These are phyloP conservation scores for Corymbia maculata DNA, from an alignment of 345 rosid genomes.

Conservation along the genomic window DNA sequence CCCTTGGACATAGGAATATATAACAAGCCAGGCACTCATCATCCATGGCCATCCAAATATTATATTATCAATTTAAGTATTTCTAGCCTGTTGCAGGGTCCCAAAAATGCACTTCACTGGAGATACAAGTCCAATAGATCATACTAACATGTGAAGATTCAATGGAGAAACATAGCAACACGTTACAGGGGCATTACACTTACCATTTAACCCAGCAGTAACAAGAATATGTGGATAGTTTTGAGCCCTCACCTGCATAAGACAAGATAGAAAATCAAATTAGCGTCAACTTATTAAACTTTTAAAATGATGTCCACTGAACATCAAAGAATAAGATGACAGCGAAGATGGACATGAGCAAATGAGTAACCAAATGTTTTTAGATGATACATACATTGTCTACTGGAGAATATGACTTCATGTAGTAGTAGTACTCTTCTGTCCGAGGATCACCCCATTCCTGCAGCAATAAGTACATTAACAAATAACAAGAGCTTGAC, in stretches of 20 bases:
- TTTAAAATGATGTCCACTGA: background rate
- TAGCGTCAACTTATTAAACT: background rate
- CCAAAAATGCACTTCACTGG: background rate
- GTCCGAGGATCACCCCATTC: constrained; percentile 99
- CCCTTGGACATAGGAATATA: background rate
- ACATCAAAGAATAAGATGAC: background rate
- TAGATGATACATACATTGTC: constrained; percentile 49
- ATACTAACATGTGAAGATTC: background rate
- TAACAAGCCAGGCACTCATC: background rate
- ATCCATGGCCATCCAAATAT: background rate
- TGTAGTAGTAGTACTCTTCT: constrained; percentile 75
- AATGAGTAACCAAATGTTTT: background rate
- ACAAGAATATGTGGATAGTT: constrained; percentile 75
- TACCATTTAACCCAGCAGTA: constrained; percentile 85
- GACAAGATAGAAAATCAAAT: background rate
- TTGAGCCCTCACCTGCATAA: constrained; percentile 58
- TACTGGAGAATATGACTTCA: constrained; percentile 95
- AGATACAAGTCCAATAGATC: background rate
- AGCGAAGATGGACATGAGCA: background rate
- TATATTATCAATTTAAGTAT: background rate
- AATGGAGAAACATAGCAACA: background rate
- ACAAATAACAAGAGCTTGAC: background rate
- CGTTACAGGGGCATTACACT: background rate
- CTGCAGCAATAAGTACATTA: constrained; percentile 21
- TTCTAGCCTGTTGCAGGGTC: background rate